Evolutionary conservation across 208 protist species (phyloP), one percentile per base, ranked within the genome.

Genomic region (Vickermania ingenoplastis): DNA sequence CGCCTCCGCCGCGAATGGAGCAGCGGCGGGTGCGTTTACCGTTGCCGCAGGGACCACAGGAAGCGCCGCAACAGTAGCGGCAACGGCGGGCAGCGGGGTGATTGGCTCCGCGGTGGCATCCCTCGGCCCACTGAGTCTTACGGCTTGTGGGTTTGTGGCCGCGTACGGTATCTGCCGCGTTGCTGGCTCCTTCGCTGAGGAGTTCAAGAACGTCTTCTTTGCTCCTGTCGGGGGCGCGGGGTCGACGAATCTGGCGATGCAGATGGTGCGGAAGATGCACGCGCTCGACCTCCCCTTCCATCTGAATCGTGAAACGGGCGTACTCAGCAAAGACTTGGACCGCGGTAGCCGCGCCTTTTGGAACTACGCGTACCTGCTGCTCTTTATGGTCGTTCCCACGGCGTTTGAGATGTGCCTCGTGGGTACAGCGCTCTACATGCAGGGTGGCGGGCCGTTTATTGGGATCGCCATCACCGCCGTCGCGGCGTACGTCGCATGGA

Each of bases 381-480:
- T 97, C 21, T 97, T 97, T 67, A 81, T 96, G 77, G 74, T 97
- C 31, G 61, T 94, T 13, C 94, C 94, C n/a, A 97, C 90, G 14
- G 66, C 67, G n/a, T 92, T 97, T 64, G 94, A 97, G 68, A 87
- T 97, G 72, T 55, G 56, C 5, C 74, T 97, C n/a, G 91, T 97
- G 41, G 95, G 89, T 58, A 76, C 62, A 31, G 86, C 89, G 22
- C 79, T 97, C n/a, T 71, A 95, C 64, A 75, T 62, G 11, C 77
- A 86, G 57, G 86, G 83, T 2, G 94, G 91, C 1, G 57, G 75
- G 53, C 69, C 81, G 65, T 97, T 96, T 73, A 89, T 92, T 57
- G 59, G 58, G 26, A 96, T 91, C 49, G 91, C 90, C 3, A 45
- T 95, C 3, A 69, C 75, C 14, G 84, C 91, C 17, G 84, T 97